A percentile compares a stretch with the other conserved stretches of the same genome.
phyloP scores from a whole-genome alignment of 176 grass and related monocot species.

The Triticum turgidum region DNA sequence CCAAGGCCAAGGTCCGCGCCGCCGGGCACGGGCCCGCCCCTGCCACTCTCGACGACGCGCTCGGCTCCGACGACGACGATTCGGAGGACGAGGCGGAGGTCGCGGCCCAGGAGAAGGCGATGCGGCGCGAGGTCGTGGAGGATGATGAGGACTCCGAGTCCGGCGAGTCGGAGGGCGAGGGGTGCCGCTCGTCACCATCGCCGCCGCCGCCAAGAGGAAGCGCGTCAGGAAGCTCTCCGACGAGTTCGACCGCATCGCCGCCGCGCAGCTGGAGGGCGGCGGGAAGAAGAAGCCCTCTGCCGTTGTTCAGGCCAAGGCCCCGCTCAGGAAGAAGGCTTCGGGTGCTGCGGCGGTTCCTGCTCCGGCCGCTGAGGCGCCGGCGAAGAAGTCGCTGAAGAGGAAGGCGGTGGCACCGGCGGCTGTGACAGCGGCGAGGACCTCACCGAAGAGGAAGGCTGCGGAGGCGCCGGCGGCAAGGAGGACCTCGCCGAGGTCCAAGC shows the following conservation, averaged over 20 bases:
- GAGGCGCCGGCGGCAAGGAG: not conserved
- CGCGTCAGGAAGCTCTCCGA: slow-evolving; percentile 55
- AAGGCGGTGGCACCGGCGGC: not conserved
- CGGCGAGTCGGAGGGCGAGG: slow-evolving; percentile 23
- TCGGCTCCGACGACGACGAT: slow-evolving; percentile 38
- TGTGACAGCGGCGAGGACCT: slow-evolving; percentile 25
- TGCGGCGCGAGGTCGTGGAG: slow-evolving; percentile 10
- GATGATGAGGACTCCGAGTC: slow-evolving; percentile 15
- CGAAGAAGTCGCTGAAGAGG: slow-evolving; percentile 38
- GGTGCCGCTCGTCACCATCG: slow-evolving; percentile 31
- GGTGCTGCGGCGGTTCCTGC: not conserved
- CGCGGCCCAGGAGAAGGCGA: slow-evolving; percentile 30
- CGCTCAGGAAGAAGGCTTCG: slow-evolving; percentile 26
- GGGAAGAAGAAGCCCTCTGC: not conserved
- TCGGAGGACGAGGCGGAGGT: slow-evolving; percentile 25
- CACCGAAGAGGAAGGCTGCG: slow-evolving; percentile 17
- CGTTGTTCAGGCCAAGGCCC: slow-evolving; percentile 29
- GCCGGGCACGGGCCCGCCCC: slow-evolving; percentile 36
- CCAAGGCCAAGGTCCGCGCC: not conserved
- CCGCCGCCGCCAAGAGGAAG: slow-evolving; percentile 50
- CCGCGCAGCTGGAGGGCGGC: slow-evolving; percentile 8
- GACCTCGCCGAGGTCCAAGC: not conserved
- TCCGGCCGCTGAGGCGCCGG: not conserved
- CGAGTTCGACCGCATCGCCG: slow-evolving; percentile 70
- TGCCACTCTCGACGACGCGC: not conserved